These are phyloP conservation scores for Phytophthora hibernalis DNA, from an alignment of 352 stramenopile genomes.

Conservation along the genomic window DNA sequence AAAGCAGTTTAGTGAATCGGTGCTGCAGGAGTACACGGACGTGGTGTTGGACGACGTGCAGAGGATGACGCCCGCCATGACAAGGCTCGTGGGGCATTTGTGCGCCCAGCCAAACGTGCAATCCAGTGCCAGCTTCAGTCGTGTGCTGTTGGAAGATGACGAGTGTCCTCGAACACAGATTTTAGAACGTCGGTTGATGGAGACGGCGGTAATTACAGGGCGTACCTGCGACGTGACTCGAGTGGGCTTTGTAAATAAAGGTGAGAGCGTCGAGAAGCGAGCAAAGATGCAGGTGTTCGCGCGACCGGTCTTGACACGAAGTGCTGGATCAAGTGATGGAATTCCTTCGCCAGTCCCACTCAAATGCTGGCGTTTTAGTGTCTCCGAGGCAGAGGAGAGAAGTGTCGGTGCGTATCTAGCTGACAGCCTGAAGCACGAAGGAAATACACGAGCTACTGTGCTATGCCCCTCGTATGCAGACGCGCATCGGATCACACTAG, in stretches of 20 bases:
- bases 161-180: slow-evolving; percentile 42
- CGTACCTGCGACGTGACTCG: slow-evolving; percentile 11
- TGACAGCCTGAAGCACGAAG: slow-evolving; percentile 9
- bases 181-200: slow-evolving; percentile 47
- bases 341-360: slow-evolving; percentile 22
- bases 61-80: slow-evolving; percentile 72
- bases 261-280: slow-evolving; percentile 7
- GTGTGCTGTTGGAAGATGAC: slow-evolving; percentile 39
- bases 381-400: slow-evolving; percentile 32
- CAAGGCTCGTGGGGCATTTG: slow-evolving; percentile 50
- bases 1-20: slow-evolving; percentile 43
- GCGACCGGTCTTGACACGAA: slow-evolving; percentile 27
- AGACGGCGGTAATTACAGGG: slow-evolving; percentile 8
- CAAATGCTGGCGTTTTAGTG: slow-evolving; percentile 32
- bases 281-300: slow-evolving; percentile 35
- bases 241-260: not conserved
- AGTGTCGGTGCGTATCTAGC: slow-evolving; percentile 30
- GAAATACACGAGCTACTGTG: slow-evolving; percentile 33
- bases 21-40: slow-evolving; percentile 61
- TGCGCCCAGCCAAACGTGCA: slow-evolving; percentile 48
- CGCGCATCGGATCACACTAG: slow-evolving; percentile 41
- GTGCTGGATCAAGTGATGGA: not conserved
- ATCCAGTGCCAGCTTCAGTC: slow-evolving; percentile 67
- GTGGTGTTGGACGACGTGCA: slow-evolving; percentile 79
- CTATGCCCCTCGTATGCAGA: slow-evolving; percentile 50